Evolutionary conservation across 257 asterid species (phyloP).

Genomic region (Henckelia pumila): DNA sequence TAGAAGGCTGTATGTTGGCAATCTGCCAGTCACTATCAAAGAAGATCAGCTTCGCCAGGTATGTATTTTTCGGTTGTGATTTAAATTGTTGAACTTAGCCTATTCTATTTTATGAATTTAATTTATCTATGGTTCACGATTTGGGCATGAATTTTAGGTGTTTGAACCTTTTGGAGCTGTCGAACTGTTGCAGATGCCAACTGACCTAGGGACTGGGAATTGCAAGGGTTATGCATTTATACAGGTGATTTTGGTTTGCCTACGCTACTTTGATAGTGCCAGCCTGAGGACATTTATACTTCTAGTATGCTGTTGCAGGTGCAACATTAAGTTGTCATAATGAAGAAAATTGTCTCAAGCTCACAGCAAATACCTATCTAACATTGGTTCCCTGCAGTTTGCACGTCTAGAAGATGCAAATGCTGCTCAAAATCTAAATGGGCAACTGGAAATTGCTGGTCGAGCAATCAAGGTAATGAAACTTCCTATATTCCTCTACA

Average conservation of each 20-base stretch:
- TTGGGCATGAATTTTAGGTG: slow-evolving; percentile 35
- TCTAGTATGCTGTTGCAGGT: slow-evolving; percentile 15
- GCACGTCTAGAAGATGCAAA: slow-evolving; percentile 66
- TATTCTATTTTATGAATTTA: background rate
- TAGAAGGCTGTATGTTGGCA: slow-evolving; percentile 65
- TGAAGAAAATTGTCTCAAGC: background rate
- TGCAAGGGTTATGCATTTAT: slow-evolving; percentile 69
- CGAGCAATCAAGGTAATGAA: slow-evolving; percentile 54
- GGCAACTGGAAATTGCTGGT: slow-evolving; percentile 69
- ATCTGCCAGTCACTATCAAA: slow-evolving; percentile 54
- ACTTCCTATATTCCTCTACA: slow-evolving; percentile 13
- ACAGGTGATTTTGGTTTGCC: slow-evolving; percentile 49
- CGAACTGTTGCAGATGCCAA: slow-evolving; percentile 74
- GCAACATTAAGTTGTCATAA: slow-evolving; percentile 17
- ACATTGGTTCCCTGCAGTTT: slow-evolving; percentile 40
- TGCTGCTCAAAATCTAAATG: slow-evolving; percentile 66
- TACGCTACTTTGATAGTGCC: slow-evolving; percentile 12
- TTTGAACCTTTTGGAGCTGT: slow-evolving; percentile 71
- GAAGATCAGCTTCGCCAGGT: slow-evolving; percentile 80
- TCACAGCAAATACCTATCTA: slow-evolving; percentile 13
- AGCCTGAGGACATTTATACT: slow-evolving; percentile 5
- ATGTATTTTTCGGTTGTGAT: slow-evolving; percentile 16
- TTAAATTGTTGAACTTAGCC: slow-evolving; percentile 9
- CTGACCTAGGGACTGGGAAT: slow-evolving; percentile 54
- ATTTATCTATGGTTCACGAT: background rate